phyloP scores from a whole-genome alignment of 2,329 filamentous ascomycete species.

The Nigrograna mackinnonii region DNA sequence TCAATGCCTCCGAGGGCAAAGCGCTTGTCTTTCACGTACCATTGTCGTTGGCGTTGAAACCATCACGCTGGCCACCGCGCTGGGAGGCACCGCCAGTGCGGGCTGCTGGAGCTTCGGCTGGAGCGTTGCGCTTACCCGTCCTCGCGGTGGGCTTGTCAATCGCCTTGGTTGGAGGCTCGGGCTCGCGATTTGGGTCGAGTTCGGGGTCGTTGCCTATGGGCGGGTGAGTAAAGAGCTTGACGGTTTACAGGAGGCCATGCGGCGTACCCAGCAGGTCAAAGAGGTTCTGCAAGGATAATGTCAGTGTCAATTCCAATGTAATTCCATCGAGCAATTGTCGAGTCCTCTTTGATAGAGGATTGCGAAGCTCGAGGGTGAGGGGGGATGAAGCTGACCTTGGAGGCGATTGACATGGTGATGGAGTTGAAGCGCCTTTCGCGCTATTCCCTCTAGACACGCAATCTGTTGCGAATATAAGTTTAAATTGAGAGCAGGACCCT shows the following conservation, averaged over 20 bases:
- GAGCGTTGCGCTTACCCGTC: constrained; percentile 84
- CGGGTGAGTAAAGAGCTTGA: constrained; percentile 21
- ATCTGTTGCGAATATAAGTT: constrained; percentile 36
- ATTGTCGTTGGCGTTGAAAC: constrained; percentile 77
- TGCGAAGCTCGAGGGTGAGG: constrained; percentile 3
- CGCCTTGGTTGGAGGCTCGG: constrained; percentile 81
- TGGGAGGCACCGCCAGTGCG: constrained; percentile 22
- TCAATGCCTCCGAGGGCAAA: constrained; percentile 1
- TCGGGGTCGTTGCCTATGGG: constrained; percentile 69
- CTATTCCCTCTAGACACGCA: constrained; percentile 47
- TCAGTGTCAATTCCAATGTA: constrained; percentile 37
- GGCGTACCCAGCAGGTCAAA: constrained; percentile 94
- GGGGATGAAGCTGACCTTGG: constrained; percentile 42
- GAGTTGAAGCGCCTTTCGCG: constrained; percentile 48
- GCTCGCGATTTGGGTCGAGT: constrained; percentile 73
- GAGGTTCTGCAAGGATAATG: constrained; percentile 72
- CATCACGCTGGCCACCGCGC: constrained; percentile 50
- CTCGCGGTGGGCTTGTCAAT: constrained; percentile 81
- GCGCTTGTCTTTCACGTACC: constrained; percentile 62
- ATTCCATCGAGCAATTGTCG: constrained; percentile 1
- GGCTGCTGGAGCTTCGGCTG: constrained; percentile 67
- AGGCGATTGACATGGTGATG: constrained; percentile 46
- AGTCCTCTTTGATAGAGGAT: too few species aligned
- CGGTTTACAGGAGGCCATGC: constrained; percentile 4
- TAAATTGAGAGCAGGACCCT: constrained; percentile 43